Evolutionary conservation across 345 rosid species (phyloP).

Genomic region (Boechera retrofracta): DNA sequence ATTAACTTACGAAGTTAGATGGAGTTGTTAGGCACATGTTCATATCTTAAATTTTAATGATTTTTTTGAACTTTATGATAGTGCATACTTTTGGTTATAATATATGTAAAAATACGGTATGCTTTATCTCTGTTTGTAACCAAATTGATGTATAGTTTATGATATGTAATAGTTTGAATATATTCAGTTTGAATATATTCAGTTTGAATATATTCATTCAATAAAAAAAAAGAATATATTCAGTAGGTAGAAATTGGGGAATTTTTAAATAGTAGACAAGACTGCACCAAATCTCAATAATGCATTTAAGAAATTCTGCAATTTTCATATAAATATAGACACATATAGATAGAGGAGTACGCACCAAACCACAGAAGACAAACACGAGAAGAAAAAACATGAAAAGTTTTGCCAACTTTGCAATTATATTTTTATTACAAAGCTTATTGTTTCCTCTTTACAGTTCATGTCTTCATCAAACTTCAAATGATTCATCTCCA

Average conservation of each 20-base stretch:
- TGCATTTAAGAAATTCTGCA: background rate
- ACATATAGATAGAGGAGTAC: slow-evolving; percentile 18
- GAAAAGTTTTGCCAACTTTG: slow-evolving; percentile 28
- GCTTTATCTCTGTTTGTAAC: background rate
- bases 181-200: background rate
- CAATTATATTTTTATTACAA: slow-evolving; percentile 24
- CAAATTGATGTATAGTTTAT: slow-evolving; percentile 15
- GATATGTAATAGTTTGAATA: slow-evolving; percentile 8
- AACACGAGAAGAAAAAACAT: background rate
- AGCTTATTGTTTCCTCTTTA: slow-evolving; percentile 25
- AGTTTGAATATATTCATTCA: too few species aligned
- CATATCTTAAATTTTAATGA: background rate
- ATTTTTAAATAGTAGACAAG: slow-evolving; percentile 8
- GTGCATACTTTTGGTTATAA: background rate
- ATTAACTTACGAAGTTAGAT: background rate
- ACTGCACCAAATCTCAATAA: slow-evolving; percentile 36
- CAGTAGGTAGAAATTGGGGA: slow-evolving; percentile 27
- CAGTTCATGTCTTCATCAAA: slow-evolving; percentile 29
- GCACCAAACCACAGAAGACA: slow-evolving; percentile 5
- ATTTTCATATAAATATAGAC: slow-evolving; percentile 32
- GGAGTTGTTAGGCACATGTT: slow-evolving; percentile 8
- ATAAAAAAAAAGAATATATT: background rate
- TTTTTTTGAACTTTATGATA: background rate
- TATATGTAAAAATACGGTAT: background rate
- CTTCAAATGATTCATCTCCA: slow-evolving; percentile 28